Evolutionary conservation across 2,329 filamentous ascomycete species (phyloP).

Genomic region (Xylariaceae sp.): DNA sequence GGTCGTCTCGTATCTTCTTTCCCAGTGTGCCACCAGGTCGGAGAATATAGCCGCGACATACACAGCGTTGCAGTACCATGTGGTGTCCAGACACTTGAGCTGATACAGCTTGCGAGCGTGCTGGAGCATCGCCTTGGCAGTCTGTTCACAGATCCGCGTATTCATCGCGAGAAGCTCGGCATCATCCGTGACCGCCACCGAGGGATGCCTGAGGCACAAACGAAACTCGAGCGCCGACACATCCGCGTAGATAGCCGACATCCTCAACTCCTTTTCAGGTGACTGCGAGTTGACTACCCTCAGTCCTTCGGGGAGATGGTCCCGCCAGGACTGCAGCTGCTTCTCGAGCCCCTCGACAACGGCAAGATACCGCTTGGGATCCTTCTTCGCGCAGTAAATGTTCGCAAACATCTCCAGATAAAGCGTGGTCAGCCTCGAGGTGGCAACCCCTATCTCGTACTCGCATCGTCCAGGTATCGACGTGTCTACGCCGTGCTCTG

Average conservation of each 20-base stretch:
- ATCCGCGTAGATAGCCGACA: conserved; percentile 51
- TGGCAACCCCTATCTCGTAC: conserved; percentile 61
- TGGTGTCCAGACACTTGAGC: conserved; percentile 67
- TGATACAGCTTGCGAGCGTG: conserved; percentile 55
- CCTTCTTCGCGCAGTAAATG: conserved; percentile 65
- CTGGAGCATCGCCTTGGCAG: conserved; percentile 58
- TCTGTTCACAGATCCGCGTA: conserved; percentile 60
- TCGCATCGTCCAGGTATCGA: conserved; percentile 54
- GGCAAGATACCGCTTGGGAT: conserved; percentile 57
- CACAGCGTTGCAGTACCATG: conserved; percentile 69
- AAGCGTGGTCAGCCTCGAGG: conserved; percentile 59
- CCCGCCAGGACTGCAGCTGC: conserved; percentile 57
- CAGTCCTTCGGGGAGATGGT: conserved; percentile 58
- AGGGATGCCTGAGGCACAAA: conserved; percentile 57
- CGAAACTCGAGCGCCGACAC: conserved; percentile 53
- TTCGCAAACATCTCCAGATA: conserved; percentile 70
- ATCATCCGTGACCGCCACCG: conserved; percentile 52
- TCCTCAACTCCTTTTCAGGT: conserved; percentile 38
- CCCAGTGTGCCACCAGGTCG: conserved; percentile 62
- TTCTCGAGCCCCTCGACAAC: conserved; percentile 61
- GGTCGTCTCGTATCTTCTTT: conserved; percentile 57
- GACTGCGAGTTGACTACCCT: conserved; percentile 40
- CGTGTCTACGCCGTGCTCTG: conserved; percentile 57
- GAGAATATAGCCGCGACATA: conserved; percentile 71
- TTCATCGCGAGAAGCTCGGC: conserved; percentile 55